phyloP scores from a whole-genome alignment of 257 asterid genomes.

The Knoxia roxburghii region DNA sequence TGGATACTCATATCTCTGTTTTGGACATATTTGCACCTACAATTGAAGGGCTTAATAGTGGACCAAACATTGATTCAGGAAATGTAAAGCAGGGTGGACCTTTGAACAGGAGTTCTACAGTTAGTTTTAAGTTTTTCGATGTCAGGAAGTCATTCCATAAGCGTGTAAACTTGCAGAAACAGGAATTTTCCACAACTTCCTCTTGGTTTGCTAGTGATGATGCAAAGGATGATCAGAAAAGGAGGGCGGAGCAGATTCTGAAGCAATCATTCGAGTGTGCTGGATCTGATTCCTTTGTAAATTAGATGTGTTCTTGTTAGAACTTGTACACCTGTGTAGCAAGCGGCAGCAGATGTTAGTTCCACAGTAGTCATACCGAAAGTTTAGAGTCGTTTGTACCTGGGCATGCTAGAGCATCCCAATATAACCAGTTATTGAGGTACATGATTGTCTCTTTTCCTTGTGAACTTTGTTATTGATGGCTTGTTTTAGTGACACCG shows the following conservation, averaged over 20 bases:
- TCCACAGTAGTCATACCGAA: constrained; percentile 34
- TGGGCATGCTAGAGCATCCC: constrained; percentile 32
- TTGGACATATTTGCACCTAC: constrained; percentile 37
- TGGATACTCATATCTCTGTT: constrained; percentile 30
- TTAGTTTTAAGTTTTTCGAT: constrained; percentile 45
- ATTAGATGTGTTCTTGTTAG: constrained; percentile 39
- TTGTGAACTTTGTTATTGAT: constrained; percentile 37
- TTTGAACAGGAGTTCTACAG: constrained; percentile 41
- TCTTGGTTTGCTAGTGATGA: constrained; percentile 44
- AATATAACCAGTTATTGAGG: constrained; percentile 35
- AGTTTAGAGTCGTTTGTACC: constrained; percentile 39
- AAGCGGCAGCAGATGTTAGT: constrained; percentile 37
- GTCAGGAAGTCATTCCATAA: constrained; percentile 31
- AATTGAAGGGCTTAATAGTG: constrained; percentile 29
- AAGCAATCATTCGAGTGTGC: constrained; percentile 30
- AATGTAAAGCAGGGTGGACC: constrained; percentile 40
- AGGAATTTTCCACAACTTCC: constrained; percentile 26
- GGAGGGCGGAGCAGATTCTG: constrained; percentile 35
- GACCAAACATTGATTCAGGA: constrained; percentile 25
- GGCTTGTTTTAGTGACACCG: constrained; percentile 14
- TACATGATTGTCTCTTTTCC: constrained; percentile 28
- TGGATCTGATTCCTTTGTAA: constrained; percentile 48
- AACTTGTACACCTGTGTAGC: constrained; percentile 43
- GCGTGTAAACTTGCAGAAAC: constrained; percentile 27
- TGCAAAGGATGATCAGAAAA: constrained; percentile 34